Conservation (phyloP, 306 rosid genomes). For the Quercus bicolor region DNA sequence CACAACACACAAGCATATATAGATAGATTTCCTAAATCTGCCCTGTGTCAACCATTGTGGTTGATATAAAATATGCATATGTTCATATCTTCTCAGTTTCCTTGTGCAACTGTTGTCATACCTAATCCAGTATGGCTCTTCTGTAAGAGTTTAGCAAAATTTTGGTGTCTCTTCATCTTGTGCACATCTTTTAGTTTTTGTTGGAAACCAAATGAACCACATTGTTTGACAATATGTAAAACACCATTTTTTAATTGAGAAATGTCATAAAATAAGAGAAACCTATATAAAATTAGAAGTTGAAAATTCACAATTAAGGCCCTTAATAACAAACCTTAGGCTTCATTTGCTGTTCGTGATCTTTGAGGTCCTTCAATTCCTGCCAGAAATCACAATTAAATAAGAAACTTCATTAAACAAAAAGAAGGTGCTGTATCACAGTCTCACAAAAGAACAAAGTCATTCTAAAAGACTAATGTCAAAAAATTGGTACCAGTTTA, state of each 20-base stretch:
- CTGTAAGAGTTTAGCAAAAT: neutral
- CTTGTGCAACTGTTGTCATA: neutral
- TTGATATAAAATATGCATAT: neutral
- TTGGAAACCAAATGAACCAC: neutral
- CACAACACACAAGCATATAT: no score
- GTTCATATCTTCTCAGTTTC: neutral
- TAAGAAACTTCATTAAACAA: conserved; percentile 17
- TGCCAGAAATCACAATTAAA: conserved; percentile 39
- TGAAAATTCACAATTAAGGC: conserved; percentile 7
- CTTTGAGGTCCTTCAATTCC: conserved; percentile 85
- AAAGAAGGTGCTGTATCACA: conserved; percentile 5
- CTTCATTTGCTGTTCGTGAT: conserved; percentile 80
- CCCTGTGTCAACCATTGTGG: neutral
- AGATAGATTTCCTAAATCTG: no score
- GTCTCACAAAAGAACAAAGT: neutral
- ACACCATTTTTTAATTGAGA: neutral
- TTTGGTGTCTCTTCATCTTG: neutral
- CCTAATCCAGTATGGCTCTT: neutral
- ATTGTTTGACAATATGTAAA: neutral
- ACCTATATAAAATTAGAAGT: conserved; percentile 5
- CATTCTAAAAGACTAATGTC: neutral
- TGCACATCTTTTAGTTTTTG: neutral
- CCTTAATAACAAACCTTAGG: conserved; percentile 63
- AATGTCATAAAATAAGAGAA: neutral
- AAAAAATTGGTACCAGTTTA: neutral